Percentiles rank a stretch among this genome's conserved stretches.
Evolutionary conservation across 2,329 filamentous ascomycete genomes (phyloP).

Genomic region (Pezicula rhizophila): DNA sequence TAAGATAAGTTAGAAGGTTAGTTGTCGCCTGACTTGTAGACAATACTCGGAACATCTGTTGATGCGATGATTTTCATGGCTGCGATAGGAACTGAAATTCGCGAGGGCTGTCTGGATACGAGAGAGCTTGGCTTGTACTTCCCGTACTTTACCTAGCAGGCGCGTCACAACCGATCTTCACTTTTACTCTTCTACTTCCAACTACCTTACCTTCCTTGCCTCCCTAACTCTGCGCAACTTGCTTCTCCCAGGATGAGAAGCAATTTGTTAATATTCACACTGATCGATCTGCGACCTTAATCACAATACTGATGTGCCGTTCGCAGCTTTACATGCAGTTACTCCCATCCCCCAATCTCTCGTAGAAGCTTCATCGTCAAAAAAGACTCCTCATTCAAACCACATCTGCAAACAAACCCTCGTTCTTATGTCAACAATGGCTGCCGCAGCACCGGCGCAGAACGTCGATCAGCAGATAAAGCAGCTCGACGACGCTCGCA

Average conservation of each 20-base stretch:
- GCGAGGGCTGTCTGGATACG: not conserved
- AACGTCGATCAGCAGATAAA: slow-evolving; percentile 70
- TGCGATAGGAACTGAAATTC: not conserved
- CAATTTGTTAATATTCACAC: not conserved
- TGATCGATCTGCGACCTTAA: slow-evolving; percentile 9
- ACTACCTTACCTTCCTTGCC: not conserved
- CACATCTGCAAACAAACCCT: too few species aligned
- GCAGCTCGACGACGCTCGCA: slow-evolving; percentile 85
- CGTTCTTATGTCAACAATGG: slow-evolving; percentile 1
- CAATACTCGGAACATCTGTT: too few species aligned
- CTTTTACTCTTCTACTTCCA: not conserved
- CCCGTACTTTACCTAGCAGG: too few species aligned
- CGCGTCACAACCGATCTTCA: not conserved
- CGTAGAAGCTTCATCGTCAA: slow-evolving; percentile 8
- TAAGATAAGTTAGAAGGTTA: not conserved
- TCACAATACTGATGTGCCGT: slow-evolving; percentile 4
- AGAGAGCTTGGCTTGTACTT: too few species aligned
- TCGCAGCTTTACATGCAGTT: slow-evolving; percentile 14
- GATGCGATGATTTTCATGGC: too few species aligned
- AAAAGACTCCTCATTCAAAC: too few species aligned
- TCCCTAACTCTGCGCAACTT: not conserved
- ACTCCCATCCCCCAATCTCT: slow-evolving; percentile 6
- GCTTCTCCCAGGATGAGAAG: slow-evolving; percentile 10
- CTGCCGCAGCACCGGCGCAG: slow-evolving; percentile 39
- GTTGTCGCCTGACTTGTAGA: not conserved